Evolutionary conservation across 345 rosid species (phyloP), one percentile per base, ranked within the genome.

Genomic region (Cardamine occulta): DNA sequence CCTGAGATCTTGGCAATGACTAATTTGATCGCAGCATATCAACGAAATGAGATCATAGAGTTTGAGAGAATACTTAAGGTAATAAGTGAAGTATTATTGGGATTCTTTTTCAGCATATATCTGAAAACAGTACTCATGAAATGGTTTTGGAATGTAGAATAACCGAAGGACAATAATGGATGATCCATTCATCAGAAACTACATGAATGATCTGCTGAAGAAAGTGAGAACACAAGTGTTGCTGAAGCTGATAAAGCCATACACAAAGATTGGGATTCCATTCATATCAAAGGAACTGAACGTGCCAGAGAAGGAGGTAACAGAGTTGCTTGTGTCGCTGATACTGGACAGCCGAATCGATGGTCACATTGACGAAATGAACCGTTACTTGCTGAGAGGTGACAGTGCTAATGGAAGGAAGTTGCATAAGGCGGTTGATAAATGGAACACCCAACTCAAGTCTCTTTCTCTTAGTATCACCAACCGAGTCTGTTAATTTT

Each of bases 1-100:
- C 99, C 95, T 70, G 99, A 96, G 90, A 96, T 96, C 77, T 84
- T 96, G 79, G 95, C 99, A 44, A 96, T 96, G 99, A 96, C 98
- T 17, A 93, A 96, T 79, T 89, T 96, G 66, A 91, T 96, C 61
- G 98, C 97, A 42, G 96, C 99, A 21, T 96, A 93, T 80, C 99
- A 96, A 83, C 86, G 99, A 53, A 93, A 96, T 76, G 98, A 96
- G 78, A 91, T 96, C 48, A 29, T 93, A 69, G 99, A 96, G 88
- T 96, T 93, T 78, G 99, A 96, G 84, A 96, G 88, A 83, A 96
- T 96, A 74, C 91, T 96, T 0, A 89, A 93, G 98, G 99, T 93
- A 87, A 35, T 13, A 49, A 67, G 4, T 52, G 55, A 31, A 48
- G n/a, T 60, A 7, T 52, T 17, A 12, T 42, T 37, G 6, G 45